Evolutionary conservation across 2,329 filamentous ascomycete species (phyloP).

Genomic region (Colletotrichum theobromicola): DNA sequence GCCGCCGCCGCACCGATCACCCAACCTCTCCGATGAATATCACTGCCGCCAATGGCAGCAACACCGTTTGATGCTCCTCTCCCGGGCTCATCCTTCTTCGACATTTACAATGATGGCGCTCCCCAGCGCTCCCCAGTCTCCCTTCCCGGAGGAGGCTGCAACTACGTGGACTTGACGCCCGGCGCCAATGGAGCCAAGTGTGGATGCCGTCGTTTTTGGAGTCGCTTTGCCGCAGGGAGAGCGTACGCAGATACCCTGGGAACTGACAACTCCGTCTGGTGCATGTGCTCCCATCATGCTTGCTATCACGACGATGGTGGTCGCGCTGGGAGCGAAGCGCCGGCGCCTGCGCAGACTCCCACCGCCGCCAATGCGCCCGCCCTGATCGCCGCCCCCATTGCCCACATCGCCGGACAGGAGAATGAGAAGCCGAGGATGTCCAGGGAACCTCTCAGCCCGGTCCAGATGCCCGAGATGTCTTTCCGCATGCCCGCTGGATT

Average conservation of each 20-base stretch:
- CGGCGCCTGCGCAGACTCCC: slow-evolving; percentile 10
- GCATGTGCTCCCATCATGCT: slow-evolving; percentile 69
- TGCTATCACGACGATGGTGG: slow-evolving; percentile 62
- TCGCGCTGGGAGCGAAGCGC: slow-evolving; percentile 30
- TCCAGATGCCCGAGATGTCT: slow-evolving; percentile 50
- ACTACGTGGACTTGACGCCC: slow-evolving; percentile 60
- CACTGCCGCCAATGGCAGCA: slow-evolving; percentile 55
- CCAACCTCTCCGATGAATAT: slow-evolving; percentile 34
- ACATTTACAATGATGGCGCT: slow-evolving; percentile 58
- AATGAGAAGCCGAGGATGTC: slow-evolving; percentile 55
- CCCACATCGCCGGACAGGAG: slow-evolving; percentile 49
- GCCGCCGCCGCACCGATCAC: slow-evolving; percentile 20
- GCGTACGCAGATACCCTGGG: slow-evolving; percentile 34
- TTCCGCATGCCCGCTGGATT: slow-evolving; percentile 42
- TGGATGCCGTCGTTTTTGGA: slow-evolving; percentile 68
- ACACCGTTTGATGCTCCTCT: slow-evolving; percentile 51
- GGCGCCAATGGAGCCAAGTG: slow-evolving; percentile 59
- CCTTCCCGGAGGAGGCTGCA: slow-evolving; percentile 60
- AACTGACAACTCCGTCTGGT: slow-evolving; percentile 54
- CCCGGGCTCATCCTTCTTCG: slow-evolving; percentile 53
- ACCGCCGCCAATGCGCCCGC: background rate
- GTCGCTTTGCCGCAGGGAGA: slow-evolving; percentile 41
- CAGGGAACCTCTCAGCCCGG: slow-evolving; percentile 58
- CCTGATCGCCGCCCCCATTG: slow-evolving; percentile 8
- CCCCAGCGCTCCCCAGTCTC: slow-evolving; percentile 31